Conservation (phyloP, 1,139 yeast species). For the Diutina ranongensis region DNA sequence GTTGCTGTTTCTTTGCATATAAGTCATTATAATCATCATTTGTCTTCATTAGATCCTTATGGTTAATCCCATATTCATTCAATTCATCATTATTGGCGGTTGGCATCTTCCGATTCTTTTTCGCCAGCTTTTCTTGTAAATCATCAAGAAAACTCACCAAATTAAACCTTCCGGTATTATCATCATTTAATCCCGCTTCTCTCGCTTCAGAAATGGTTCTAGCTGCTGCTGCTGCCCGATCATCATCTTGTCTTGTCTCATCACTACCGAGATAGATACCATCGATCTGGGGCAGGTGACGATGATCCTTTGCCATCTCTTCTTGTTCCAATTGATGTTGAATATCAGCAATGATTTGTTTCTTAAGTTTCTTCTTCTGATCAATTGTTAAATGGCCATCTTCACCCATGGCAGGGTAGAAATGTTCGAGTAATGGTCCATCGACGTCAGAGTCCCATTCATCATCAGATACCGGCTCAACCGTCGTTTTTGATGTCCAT, state of each 20-base stretch:
- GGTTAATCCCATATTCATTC: background rate
- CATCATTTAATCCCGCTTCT: background rate
- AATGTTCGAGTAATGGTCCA: conserved; percentile 5
- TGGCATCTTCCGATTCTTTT: background rate
- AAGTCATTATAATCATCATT: background rate
- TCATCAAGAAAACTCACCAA: conserved; percentile 1
- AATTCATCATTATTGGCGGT: background rate
- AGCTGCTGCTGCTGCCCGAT: background rate
- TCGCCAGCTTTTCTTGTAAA: conserved; percentile 4
- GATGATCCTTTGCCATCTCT: background rate
- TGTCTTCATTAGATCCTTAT: background rate
- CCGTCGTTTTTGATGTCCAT: background rate
- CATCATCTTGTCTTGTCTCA: background rate
- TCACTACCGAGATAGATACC: background rate
- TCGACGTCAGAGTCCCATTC: conserved; percentile 3
- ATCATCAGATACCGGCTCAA: background rate
- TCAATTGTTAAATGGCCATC: background rate
- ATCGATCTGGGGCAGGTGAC: background rate
- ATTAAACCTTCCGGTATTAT: background rate
- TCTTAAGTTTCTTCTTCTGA: conserved; percentile 1
- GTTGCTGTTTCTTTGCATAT: background rate
- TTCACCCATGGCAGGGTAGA: conserved; percentile 2
- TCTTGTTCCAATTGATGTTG: conserved; percentile 1
- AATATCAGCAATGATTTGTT: conserved; percentile 5
- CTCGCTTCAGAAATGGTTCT: background rate